Percentiles rank a stretch among this genome's conserved stretches.
Evolutionary conservation across 176 grass and related monocot species (phyloP).

Genomic region (Oryza coarctata): DNA sequence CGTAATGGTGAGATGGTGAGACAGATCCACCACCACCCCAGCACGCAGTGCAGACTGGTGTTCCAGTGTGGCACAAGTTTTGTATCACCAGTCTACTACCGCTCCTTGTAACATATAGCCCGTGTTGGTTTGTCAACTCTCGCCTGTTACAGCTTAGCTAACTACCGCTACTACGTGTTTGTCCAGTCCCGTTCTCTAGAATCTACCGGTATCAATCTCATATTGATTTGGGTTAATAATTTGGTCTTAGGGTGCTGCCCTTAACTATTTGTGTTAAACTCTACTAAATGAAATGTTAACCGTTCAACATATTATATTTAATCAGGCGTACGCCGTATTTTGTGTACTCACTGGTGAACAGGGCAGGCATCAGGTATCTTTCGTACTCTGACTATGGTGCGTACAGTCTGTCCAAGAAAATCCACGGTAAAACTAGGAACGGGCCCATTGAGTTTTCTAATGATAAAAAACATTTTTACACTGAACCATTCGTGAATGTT

Average conservation of each 20-base stretch:
- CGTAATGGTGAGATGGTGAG: background rate
- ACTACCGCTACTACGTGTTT: background rate
- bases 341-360: rapidly evolving
- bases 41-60: background rate
- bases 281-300: no score
- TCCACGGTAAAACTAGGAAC: background rate
- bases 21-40: no score
- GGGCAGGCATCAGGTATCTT: background rate
- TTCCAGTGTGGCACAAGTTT: background rate
- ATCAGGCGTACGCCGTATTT: no score
- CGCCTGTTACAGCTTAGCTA: background rate
- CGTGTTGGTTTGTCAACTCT: background rate
- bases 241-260: no score
- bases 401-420: background rate
- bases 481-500: no score
- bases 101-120: background rate
- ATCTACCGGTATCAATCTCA: background rate
- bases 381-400: background rate
- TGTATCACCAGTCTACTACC: background rate
- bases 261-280: no score
- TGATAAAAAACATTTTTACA: no score
- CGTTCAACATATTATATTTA: background rate
- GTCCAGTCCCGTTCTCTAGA: background rate
- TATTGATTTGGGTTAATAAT: background rate
- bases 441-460: no score